Conservation (phyloP, 768 basidiomycete species). For the Suillus spraguei region DNA sequence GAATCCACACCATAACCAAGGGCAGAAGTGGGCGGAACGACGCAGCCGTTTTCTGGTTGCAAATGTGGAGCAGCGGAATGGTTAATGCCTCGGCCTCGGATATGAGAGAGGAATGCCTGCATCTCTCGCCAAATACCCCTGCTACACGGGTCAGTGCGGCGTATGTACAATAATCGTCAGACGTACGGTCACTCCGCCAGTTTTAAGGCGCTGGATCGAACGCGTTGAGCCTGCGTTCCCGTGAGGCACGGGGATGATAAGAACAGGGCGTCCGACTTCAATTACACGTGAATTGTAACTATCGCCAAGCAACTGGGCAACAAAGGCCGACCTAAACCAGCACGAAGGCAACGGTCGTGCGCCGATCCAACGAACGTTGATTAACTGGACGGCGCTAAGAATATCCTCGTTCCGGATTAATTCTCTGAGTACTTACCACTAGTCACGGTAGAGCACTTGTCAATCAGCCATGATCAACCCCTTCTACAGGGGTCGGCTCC, state of each 20-base stretch:
- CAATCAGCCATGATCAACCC: constrained; percentile 17
- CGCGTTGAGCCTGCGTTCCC: neutral
- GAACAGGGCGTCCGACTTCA: neutral
- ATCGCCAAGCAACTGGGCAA: neutral
- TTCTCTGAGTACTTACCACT: neutral
- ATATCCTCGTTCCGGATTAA: neutral
- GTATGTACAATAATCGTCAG: neutral
- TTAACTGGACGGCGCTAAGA: neutral
- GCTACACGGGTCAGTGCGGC: neutral
- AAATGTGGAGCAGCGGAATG: constrained; percentile 20
- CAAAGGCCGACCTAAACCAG: neutral
- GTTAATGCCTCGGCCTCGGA: constrained; percentile 29
- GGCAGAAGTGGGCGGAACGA: neutral
- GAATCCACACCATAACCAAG: constrained; percentile 9
- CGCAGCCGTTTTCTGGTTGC: constrained; percentile 11
- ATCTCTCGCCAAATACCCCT: constrained; percentile 19
- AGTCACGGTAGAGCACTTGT: neutral
- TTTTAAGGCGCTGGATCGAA: neutral
- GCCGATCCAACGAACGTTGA: neutral
- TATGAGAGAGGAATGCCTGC: constrained; percentile 34
- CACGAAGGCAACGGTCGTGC: neutral
- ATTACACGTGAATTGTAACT: constrained; percentile 1
- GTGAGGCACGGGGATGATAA: neutral
- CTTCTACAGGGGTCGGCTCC: constrained; percentile 24
- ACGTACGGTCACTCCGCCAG: neutral